Conservation (phyloP, 2,329 filamentous ascomycete genomes). For the Botrytis cinerea region DNA sequence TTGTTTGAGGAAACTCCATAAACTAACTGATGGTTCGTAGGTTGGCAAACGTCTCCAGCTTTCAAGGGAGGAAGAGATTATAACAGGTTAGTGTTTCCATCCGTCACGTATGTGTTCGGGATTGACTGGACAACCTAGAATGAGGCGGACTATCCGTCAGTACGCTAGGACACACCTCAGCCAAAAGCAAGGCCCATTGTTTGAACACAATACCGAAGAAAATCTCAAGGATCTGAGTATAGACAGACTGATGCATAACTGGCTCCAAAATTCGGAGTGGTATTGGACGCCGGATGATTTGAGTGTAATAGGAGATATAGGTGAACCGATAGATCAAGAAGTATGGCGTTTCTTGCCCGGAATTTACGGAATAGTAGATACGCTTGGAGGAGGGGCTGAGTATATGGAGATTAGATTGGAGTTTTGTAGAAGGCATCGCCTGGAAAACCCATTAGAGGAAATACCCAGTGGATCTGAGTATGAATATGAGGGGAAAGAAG, state of each 20-base stretch:
- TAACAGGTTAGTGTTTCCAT: neutral
- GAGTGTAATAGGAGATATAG: neutral
- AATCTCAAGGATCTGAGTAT: neutral
- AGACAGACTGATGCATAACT: neutral
- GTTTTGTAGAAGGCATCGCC: neutral
- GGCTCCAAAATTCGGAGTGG: neutral
- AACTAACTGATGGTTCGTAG: neutral
- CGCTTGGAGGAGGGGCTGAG: neutral
- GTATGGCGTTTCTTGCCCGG: neutral
- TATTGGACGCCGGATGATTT: neutral
- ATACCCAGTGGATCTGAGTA: neutral
- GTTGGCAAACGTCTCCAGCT: neutral
- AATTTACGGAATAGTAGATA: neutral
- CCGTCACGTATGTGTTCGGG: neutral
- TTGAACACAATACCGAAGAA: neutral
- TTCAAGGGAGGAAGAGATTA: neutral
- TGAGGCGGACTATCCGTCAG: neutral
- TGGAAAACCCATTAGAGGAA: neutral
- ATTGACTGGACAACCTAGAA: neutral
- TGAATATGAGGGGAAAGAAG: neutral
- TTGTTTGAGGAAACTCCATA: neutral
- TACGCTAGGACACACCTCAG: neutral
- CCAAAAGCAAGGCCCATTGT: neutral
- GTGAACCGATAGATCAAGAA: neutral
- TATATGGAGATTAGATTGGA: neutral